phyloP scores from a whole-genome alignment of 495 filamentous ascomycete species.

The Oidiodendron maius region DNA sequence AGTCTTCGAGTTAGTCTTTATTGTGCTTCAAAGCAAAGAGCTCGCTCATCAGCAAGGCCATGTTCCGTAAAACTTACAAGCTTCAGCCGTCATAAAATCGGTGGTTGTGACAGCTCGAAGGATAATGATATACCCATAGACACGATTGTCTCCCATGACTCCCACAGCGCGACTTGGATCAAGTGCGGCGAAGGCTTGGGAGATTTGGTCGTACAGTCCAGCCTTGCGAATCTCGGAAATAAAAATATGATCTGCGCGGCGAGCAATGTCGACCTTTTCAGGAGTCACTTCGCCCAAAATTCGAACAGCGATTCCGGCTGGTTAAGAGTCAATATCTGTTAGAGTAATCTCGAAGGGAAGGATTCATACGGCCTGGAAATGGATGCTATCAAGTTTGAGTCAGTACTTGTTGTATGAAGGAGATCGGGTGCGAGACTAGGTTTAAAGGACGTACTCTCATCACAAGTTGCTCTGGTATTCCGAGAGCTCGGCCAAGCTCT shows the following conservation, averaged over 20 bases:
- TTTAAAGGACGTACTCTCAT: conserved; percentile 39
- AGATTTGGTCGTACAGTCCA: conserved; percentile 75
- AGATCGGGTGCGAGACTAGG: conserved; percentile 2
- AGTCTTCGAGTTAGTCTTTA: conserved; percentile 9
- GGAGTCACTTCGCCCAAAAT: conserved; percentile 85
- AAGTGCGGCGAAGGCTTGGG: conserved; percentile 79
- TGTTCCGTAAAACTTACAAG: conserved; percentile 51
- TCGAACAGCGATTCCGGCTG: conserved; percentile 75
- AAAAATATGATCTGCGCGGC: conserved; percentile 82
- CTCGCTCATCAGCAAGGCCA: conserved; percentile 2
- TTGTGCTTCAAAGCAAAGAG: conserved; percentile 10
- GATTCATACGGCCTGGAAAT: conserved; percentile 58
- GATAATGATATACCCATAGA: conserved; percentile 48
- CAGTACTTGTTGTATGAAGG: conserved; percentile 8
- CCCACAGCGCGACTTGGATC: conserved; percentile 66
- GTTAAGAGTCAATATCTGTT: conserved; percentile 8
- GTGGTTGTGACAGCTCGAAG: conserved; percentile 70
- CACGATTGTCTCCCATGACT: conserved; percentile 72
- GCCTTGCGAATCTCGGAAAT: conserved; percentile 78
- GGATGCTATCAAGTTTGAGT: conserved; percentile 47
- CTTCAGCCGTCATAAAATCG: conserved; percentile 72
- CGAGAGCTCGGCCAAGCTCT: conserved; percentile 64
- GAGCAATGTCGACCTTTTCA: conserved; percentile 71
- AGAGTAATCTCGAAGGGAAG: conserved; percentile 5
- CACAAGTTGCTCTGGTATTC: conserved; percentile 70